These are phyloP conservation scores for Quercus cerris DNA, from an alignment of 306 rosid genomes.

Conservation along the genomic window DNA sequence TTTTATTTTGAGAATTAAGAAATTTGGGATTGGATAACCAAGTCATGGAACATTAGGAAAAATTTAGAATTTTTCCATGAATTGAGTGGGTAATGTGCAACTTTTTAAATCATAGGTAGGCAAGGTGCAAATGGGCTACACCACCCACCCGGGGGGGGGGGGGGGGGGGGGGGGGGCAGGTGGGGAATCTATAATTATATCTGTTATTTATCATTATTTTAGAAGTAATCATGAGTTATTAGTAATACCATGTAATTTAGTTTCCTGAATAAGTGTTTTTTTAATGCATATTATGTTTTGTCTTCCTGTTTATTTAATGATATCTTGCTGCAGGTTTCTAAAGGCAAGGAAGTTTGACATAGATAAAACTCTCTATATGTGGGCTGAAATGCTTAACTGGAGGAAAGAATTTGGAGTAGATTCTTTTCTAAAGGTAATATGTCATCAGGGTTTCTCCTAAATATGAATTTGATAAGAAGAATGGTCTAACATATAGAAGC, in stretches of 20 bases:
- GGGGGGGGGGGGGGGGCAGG: too few relatives aligned
- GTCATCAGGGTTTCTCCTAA: background rate
- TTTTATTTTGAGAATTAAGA: background rate
- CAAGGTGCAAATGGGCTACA: too few relatives aligned
- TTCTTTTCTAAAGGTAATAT: conserved; percentile 68
- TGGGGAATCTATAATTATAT: too few relatives aligned
- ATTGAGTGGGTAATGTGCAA: too few relatives aligned
- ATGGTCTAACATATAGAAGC: background rate
- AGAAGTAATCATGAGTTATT: background rate
- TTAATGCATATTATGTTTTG: background rate
- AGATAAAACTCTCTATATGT: conserved; percentile 83
- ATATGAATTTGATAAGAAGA: background rate
- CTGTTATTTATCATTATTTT: background rate
- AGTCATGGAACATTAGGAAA: background rate
- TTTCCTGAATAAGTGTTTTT: background rate
- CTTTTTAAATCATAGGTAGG: too few relatives aligned
- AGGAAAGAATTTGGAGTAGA: conserved; percentile 72
- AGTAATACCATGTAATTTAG: background rate
- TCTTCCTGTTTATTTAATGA: conserved; percentile 9
- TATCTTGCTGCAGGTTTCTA: conserved; percentile 65
- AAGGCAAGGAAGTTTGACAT: conserved; percentile 91
- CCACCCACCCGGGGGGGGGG: too few relatives aligned
- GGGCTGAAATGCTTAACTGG: conserved; percentile 93
- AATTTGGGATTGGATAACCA: background rate
- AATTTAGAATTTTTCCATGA: background rate